Evolutionary conservation across 371 early-diverging fungal genomes (phyloP), one percentile per base, ranked within the genome.

Genomic region (Mortierella sp.): DNA sequence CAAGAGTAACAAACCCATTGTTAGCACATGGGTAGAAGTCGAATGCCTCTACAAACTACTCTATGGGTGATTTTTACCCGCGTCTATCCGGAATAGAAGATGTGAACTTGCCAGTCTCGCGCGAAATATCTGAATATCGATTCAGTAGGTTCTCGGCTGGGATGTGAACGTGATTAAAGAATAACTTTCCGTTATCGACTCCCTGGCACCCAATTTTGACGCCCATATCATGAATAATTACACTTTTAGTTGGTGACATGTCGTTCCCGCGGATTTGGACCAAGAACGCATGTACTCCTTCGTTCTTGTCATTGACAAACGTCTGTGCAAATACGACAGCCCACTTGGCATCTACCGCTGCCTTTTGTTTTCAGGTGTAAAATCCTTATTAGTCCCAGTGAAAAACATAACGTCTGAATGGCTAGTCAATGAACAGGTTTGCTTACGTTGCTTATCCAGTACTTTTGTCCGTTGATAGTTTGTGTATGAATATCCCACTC

Each of bases 401-500:
- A 43, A 13, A 13, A 13, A 13, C 43, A 43, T 4, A 43, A 43
- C 15, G 10, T 43, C 36, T 36, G 36, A 36, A 36, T 36, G 36
- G 3, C 36, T 36, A 6, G 6, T 5, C 43, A 48, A 48, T 3
- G 48, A 48, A 19, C 3, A 43, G 4, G 10, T 4, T 10, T 1
- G 16, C 10, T 43, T 43, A 43, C 45, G 15, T 43, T 43, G 10
- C 45, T 91, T 67, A 92, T 89, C 94, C 94, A 93, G 83, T 90
- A 91, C 76, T 93, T 92, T 72, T 89, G 89, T 24, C 89, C 87
- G 15, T 88, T 74, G 28, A 86, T 84, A 4, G 88, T 80, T 10
- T 92, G 93, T 33, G 92, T 92, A 80, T 94, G 85, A 74, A 94
- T 90, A 67, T 93, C 86, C 77, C 90, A 92, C 72, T 93, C 92